Evolutionary conservation across 2,329 filamentous ascomycete species (phyloP), one percentile per base, ranked within the genome.

Genomic region (Cladophialophora bantiana): DNA sequence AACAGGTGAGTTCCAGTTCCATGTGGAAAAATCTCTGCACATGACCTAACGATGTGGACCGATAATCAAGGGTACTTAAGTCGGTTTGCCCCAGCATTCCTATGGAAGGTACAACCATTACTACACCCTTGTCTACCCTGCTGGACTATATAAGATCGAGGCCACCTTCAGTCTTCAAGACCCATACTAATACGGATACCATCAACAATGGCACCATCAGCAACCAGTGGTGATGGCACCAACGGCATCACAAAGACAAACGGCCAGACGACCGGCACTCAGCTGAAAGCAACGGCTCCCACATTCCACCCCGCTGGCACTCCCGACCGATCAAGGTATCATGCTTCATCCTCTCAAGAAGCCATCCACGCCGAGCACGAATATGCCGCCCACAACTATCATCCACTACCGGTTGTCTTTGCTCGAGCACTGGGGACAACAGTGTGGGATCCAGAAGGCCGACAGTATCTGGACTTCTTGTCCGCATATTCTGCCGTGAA

Each of bases 401-500:
- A 98, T 81, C 95, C 95, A 15, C 87, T 99, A 2, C 95, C 95
- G 48, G 89, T 99, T 67, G 95, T 97, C 77, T 97, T 98, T 80
- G 86, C 94, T 64, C 88, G 89, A 71, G 95, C 93, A 50, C 86
- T 89, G 74, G 95, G 94, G 57, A 90, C 90, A 76, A 89, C 91
- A 68, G 95, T 98, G 66, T 99, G 95, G 94, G 95, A 99, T 77
- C 95, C 95, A 18, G 95, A 99, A 83, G 93, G 92, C 76, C 91
- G 89, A 74, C 90, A 97, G 79, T 98, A 99, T 81, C 89, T 98
- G 75, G 95, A 99, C 83, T 99, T 97, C 82, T 88, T 99, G 72
- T 98, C 94, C 55, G 95, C 95, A 72, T 99, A 99, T 85, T 96
- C 92, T 73, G 95, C 95, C 69, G 93, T 98, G 77, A 98, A 98